Percentiles rank a stretch among this genome's conserved stretches.
phyloP scores from a whole-genome alignment of 2,329 filamentous ascomycete species.

The Venturia asperata region DNA sequence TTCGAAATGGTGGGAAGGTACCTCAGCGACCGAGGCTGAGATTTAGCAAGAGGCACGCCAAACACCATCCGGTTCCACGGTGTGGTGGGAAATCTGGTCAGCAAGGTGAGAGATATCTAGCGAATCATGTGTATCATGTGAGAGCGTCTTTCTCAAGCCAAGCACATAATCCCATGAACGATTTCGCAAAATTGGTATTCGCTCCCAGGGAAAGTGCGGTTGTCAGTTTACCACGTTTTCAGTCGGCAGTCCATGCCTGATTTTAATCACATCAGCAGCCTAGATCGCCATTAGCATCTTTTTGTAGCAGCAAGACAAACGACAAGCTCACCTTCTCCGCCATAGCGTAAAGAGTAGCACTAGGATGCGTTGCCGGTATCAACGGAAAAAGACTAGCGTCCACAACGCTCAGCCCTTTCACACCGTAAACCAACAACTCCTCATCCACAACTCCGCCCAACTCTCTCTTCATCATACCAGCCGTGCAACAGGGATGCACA shows the following conservation, averaged over 20 bases:
- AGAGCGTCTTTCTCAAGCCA: no score
- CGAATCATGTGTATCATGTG: no score
- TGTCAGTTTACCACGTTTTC: neutral
- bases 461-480: conserved; percentile 27
- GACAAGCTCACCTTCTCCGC: conserved; percentile 18
- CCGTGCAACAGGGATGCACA: conserved; percentile 28
- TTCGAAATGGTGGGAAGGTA: conserved; percentile 4
- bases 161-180: neutral
- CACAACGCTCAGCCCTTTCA: conserved; percentile 25
- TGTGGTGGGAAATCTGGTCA: neutral
- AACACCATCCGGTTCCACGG: neutral
- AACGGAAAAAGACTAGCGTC: conserved; percentile 24
- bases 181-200: neutral
- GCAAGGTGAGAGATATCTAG: no score
- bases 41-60: neutral
- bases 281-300: conserved; percentile 13
- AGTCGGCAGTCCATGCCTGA: neutral
- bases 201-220: neutral
- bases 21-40: neutral
- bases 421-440: conserved; percentile 27
- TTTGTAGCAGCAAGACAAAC: conserved; percentile 20
- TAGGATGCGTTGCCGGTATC: conserved; percentile 21
- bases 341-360: conserved; percentile 25
- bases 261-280: neutral
- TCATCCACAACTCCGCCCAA: conserved; percentile 28